A percentile compares a stretch with the other conserved stretches of the same genome.
Conservation (phyloP, 1,284 basidiomycete genomes). For the Meripilus lineatus region DNA sequence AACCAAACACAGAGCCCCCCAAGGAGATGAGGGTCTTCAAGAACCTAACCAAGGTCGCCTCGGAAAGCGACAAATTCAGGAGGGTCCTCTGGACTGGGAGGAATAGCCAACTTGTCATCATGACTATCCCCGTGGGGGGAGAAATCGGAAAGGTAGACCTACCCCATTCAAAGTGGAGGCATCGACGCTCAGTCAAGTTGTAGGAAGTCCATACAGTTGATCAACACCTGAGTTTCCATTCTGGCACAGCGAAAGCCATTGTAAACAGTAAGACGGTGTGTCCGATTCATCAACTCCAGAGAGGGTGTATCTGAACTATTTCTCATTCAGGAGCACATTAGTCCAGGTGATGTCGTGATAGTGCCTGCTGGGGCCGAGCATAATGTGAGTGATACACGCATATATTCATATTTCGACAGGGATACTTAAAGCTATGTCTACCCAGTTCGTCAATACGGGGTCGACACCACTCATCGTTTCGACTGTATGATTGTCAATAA, state of each 20-base stretch:
- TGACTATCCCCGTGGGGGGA: conserved; percentile 26
- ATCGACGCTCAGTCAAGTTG: conserved; percentile 3
- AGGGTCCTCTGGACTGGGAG: conserved; percentile 26
- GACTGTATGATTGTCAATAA: too few relatives aligned
- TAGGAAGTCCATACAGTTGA: conserved; percentile 28
- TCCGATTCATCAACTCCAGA: neutral
- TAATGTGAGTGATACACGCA: conserved; percentile 19
- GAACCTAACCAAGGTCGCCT: conserved; percentile 21
- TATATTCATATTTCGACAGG: neutral
- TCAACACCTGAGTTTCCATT: conserved; percentile 28
- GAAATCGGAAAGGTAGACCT: conserved; percentile 24
- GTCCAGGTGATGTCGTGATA: conserved; percentile 25
- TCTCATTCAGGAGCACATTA: conserved; percentile 15
- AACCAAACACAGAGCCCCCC: conserved; percentile 27
- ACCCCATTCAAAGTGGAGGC: neutral
- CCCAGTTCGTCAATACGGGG: conserved; percentile 26
- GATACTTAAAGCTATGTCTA: neutral
- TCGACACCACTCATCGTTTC: conserved; percentile 25
- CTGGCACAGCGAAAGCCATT: conserved; percentile 24
- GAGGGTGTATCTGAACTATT: neutral
- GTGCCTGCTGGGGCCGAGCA: conserved; percentile 27
- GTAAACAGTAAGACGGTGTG: conserved; percentile 23
- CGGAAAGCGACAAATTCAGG: conserved; percentile 25
- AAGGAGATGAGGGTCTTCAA: conserved; percentile 24
- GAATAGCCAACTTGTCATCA: conserved; percentile 29